Conservation (phyloP, 345 rosid species). For the Anacardium occidentale region DNA sequence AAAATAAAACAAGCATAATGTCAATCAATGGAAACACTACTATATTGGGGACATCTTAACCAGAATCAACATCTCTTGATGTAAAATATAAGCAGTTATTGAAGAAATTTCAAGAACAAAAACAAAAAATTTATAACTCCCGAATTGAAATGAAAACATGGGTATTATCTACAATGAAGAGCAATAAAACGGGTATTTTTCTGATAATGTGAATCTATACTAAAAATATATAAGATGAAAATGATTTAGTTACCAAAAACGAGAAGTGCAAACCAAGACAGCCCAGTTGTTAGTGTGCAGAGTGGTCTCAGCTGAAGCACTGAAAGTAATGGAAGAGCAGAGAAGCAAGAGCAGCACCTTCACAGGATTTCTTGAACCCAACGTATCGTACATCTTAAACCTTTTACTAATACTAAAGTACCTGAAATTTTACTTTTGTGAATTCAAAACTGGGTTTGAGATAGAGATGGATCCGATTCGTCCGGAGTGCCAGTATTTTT, state of each 20-base stretch:
- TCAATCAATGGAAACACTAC: too few relatives aligned
- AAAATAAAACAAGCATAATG: not conserved
- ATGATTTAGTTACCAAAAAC: constrained; percentile 63
- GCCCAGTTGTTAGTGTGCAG: constrained; percentile 99
- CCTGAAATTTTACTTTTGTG: too few relatives aligned
- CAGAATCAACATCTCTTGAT: not conserved
- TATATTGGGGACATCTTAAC: not conserved
- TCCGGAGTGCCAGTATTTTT: too few relatives aligned
- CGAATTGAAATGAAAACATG: not conserved
- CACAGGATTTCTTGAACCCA: constrained; percentile 2
- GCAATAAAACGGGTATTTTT: not conserved
- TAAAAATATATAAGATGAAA: not conserved
- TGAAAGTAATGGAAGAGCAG: constrained; percentile 24
- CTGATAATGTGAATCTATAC: not conserved
- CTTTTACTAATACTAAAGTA: too few relatives aligned
- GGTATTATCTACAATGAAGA: constrained; percentile 7
- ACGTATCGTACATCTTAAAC: constrained; percentile 19
- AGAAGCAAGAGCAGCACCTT: constrained; percentile 29
- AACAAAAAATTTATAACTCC: not conserved
- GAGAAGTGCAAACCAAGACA: constrained; percentile 96
- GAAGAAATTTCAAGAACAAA: not conserved
- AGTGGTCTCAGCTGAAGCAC: constrained; percentile 57
- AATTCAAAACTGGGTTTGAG: too few relatives aligned
- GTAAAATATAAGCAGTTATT: too few relatives aligned
- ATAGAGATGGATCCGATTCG: too few relatives aligned